These are phyloP conservation scores for Batkoa obscura DNA, from an alignment of 371 early-diverging fungal species.

Conservation along the genomic window DNA sequence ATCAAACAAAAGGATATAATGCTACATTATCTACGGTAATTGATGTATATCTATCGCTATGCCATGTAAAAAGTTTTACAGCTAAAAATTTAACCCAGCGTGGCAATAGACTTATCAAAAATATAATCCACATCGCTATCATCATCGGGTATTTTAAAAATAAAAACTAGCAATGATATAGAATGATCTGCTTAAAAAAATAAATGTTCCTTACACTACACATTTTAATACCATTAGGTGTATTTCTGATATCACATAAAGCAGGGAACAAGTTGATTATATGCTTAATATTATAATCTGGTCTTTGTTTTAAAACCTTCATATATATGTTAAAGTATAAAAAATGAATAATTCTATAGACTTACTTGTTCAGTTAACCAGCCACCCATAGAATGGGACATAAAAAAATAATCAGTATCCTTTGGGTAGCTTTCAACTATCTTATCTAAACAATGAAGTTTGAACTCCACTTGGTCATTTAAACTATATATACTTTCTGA, in stretches of 20 bases:
- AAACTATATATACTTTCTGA: conserved; percentile 17
- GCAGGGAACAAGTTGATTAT: conserved; percentile 1
- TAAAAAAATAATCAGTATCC: conserved; percentile 31
- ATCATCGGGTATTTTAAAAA: too few species aligned
- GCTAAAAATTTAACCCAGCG: too few species aligned
- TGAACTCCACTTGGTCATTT: conserved; percentile 43
- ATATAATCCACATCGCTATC: too few species aligned
- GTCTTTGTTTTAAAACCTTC: conserved; percentile 1
- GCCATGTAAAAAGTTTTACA: neutral
- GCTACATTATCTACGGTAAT: neutral
- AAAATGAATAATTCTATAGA: neutral
- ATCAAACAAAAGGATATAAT: conserved; percentile 5
- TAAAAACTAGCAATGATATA: too few species aligned
- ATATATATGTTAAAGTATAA: neutral
- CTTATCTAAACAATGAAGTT: conserved; percentile 34
- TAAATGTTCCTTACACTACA: too few species aligned
- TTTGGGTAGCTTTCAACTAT: conserved; percentile 21
- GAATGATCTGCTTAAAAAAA: too few species aligned
- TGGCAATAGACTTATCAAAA: too few species aligned
- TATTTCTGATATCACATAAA: neutral
- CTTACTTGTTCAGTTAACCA: conserved; percentile 27
- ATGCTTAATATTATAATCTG: neutral
- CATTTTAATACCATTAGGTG: neutral
- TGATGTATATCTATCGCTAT: neutral
- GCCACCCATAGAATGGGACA: conserved; percentile 47